A percentile compares a stretch with the other conserved stretches of the same genome.
These are phyloP conservation scores for Colletotrichum trifolii DNA, from an alignment of 2,329 filamentous ascomycete species.

Conservation along the genomic window DNA sequence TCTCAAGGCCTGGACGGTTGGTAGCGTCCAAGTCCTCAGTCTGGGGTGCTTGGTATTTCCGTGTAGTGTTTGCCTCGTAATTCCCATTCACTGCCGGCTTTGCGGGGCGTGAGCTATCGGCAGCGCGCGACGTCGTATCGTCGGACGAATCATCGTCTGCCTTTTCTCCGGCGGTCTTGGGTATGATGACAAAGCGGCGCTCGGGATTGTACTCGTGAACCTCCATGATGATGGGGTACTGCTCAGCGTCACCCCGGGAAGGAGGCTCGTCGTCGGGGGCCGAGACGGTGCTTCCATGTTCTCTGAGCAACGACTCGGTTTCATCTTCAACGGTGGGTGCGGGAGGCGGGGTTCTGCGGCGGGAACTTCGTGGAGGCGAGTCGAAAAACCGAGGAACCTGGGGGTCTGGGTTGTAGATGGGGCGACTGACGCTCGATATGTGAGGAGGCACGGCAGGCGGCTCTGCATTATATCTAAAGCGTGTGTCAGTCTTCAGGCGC, in stretches of 20 bases:
- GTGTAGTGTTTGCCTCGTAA: constrained; percentile 56
- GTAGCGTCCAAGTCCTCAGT: constrained; percentile 41
- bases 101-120: constrained; percentile 31
- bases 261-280: constrained; percentile 64
- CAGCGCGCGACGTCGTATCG: constrained; percentile 38
- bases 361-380: constrained; percentile 35
- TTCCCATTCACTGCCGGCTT: constrained; percentile 35
- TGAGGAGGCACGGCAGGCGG: constrained; percentile 33
- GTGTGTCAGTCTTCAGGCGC: constrained; percentile 8
- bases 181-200: constrained; percentile 72
- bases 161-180: constrained; percentile 42
- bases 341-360: constrained; percentile 61
- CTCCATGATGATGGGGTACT: constrained; percentile 74
- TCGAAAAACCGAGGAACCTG: constrained; percentile 28
- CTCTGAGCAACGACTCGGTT: constrained; percentile 68
- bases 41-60: constrained; percentile 50
- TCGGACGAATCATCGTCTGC: constrained; percentile 39
- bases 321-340: constrained; percentile 78
- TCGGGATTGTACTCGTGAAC: constrained; percentile 71
- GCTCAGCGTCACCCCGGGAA: constrained; percentile 73
- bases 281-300: constrained; percentile 56
- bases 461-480: constrained; percentile 25
- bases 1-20: constrained; percentile 39
- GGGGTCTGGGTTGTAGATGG: constrained; percentile 18
- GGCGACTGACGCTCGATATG: constrained; percentile 17